Conservation (phyloP, 805 yeast genomes). For the Yarrowia yakushimensis region DNA sequence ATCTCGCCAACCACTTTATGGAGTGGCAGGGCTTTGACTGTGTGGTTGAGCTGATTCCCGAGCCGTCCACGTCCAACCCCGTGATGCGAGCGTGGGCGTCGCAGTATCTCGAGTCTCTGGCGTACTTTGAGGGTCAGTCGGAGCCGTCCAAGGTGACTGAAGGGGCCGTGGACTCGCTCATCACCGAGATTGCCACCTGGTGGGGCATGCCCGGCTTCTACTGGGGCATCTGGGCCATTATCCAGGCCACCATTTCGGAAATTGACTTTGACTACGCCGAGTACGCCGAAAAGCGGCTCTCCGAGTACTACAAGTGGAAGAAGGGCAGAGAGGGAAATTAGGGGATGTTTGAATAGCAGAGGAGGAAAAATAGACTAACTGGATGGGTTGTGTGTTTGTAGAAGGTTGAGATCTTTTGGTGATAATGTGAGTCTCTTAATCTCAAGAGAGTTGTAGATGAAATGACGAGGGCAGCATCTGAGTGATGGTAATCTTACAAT, state of each 20-base stretch:
- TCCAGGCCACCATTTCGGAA: constrained; percentile 62
- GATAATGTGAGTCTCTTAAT: no score
- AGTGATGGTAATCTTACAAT: no score
- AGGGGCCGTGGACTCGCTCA: constrained; percentile 44
- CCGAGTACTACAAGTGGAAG: constrained; percentile 71
- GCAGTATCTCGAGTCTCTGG: constrained; percentile 47
- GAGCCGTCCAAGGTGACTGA: constrained; percentile 25
- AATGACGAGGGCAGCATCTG: no score
- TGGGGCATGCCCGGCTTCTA: constrained; percentile 81
- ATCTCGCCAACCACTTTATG: constrained; percentile 86
- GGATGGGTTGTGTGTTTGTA: background rate
- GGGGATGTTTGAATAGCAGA: background rate
- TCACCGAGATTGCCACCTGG: constrained; percentile 55
- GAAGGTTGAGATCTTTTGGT: no score
- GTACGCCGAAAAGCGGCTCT: constrained; percentile 57
- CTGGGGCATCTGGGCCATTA: constrained; percentile 83
- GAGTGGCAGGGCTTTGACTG: constrained; percentile 94
- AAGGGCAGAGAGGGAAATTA: background rate
- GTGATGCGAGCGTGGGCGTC: constrained; percentile 55
- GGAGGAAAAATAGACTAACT: background rate
- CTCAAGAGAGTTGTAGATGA: no score
- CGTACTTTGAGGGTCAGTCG: constrained; percentile 24
- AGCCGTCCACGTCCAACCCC: constrained; percentile 45
- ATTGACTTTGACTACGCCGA: constrained; percentile 68
- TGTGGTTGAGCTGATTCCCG: constrained; percentile 56